These are phyloP conservation scores for Clavispora asparagi DNA, from an alignment of 805 yeast species.

Conservation along the genomic window DNA sequence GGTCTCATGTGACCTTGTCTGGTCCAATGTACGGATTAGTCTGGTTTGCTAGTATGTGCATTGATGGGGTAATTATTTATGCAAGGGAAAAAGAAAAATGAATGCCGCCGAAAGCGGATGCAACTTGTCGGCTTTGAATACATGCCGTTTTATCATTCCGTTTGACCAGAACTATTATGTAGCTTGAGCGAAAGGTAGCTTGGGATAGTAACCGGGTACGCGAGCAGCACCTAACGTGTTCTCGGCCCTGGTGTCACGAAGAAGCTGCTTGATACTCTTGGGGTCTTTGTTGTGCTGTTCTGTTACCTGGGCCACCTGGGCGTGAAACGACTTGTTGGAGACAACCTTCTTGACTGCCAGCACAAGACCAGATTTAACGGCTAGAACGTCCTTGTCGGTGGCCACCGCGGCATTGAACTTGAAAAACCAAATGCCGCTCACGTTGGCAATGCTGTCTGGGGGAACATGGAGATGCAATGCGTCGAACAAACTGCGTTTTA, in stretches of 20 bases:
- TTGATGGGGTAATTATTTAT: no score
- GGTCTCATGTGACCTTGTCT: no score
- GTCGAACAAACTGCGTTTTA: slow-evolving; percentile 17
- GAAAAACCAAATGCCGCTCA: slow-evolving; percentile 14
- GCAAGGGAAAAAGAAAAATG: no score
- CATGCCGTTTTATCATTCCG: no score
- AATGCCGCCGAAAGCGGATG: no score
- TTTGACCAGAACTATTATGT: neutral
- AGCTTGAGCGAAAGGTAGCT: slow-evolving; percentile 6
- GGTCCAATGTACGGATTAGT: no score
- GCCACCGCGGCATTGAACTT: slow-evolving; percentile 6
- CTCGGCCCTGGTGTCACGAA: slow-evolving; percentile 6
- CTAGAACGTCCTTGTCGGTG: slow-evolving; percentile 1
- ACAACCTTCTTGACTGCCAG: slow-evolving; percentile 8
- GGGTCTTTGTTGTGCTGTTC: slow-evolving; percentile 5
- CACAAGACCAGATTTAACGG: slow-evolving; percentile 1
- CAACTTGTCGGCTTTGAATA: no score
- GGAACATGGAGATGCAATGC: slow-evolving; percentile 8
- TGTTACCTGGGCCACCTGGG: neutral
- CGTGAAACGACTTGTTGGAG: slow-evolving; percentile 1
- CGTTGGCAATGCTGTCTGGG: slow-evolving; percentile 2
- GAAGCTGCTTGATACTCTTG: neutral
- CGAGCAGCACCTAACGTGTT: slow-evolving; percentile 9
- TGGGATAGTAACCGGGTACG: slow-evolving; percentile 13
- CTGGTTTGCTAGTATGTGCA: no score